Base-by-base conservation (phyloP, 306 rosid genomes). In the Glycine soja region DNA sequence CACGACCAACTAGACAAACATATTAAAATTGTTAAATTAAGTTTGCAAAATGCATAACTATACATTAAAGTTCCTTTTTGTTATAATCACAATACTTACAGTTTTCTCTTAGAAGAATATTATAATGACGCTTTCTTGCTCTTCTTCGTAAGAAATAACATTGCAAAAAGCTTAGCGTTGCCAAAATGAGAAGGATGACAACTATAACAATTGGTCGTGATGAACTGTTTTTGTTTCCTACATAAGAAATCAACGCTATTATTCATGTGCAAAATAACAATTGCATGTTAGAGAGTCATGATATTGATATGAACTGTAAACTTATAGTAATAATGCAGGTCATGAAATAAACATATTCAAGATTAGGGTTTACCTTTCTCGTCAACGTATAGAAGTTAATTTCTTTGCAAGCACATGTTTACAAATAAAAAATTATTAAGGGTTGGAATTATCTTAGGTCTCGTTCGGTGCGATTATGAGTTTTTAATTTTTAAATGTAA, bases 81-180 rank as follows among this genome's bases (percentile, higher is more conserved):
- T 36, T 36, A 13, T 0, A 32, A 30, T 10, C 7, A 11, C 18
- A 12, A 63, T 6, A 63, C 70, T 4, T 13, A 63, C 70, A 63
- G 11, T 63, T 63, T 63, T 63, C 47, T 36, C 15, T 63, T 2
- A 63, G 18, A 36, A 63, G 70, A 63, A 63, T 13, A 47, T 36
- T 63, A 7, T 63, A 63, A 14, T 63, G 13, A 16, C 70, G 43
- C 19, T 34, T 63, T 63, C 70, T 34, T 63, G 70, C 16, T 63
- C 15, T 63, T 63, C 46, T 63, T 18, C 47, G 10, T 6, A 63
- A 3, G 70, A 34, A 36, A 34, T 36, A 14, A 63, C 18, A 34
- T 4, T 0, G 18, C 6, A 63, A 34, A 36, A 2, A 36, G 46
- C 16, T 12, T 36, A 63, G 47, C 43, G 36, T 36, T 14, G 15